Evolutionary conservation across 1,284 basidiomycete species (phyloP), one percentile per base, ranked within the genome.

Genomic region (Neolentinus lepideus): DNA sequence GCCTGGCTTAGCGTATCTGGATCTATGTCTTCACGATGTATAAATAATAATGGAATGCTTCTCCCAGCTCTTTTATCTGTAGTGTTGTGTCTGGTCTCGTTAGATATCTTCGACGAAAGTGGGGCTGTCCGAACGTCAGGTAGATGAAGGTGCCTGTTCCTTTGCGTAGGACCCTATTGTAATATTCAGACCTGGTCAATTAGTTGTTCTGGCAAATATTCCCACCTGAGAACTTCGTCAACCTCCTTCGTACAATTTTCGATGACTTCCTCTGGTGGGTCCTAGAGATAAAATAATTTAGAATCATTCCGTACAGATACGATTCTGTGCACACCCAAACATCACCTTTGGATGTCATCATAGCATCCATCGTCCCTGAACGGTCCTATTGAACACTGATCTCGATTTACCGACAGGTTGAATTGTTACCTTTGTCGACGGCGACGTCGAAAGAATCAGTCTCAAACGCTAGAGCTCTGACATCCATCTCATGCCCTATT

Each of bases 81-180:
- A 91, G 69, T 8, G 66, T 77, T n/a, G 85, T 83, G 4, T 67
- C 74, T 22, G 77, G 72, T 58, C 68, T 73, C 14, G 73, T 77
- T 33, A 92, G 69, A 68, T 81, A 93, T 47, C 83, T 80, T 63
- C 80, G 80, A 33, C 92, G 84, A 69, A 95, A 95, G 67, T 96
- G 93, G 0, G 93, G 93, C 66, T 95, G 93, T 3, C 92, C 93
- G 62, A 94, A 94, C 1, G 93, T 94, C 57, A 94, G 75, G 71
- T 94, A 94, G 55, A 94, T 71, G 69, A 94, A 92, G 27, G 77
- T 68, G 0, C 91, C 89, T 1, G 67, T 75, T 12, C 69, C 67
- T 57, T 75, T 75, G 46, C 78, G 76, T 19, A 94, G 76, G 3
- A 92, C 83, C 55, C 89, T 92, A 62, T 1, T 54, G 45, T 12